A percentile compares a stretch with the other conserved stretches of the same genome.
Evolutionary conservation across 192 early-diverging fungal species (phyloP).

Genomic region (Backusella luteola): DNA sequence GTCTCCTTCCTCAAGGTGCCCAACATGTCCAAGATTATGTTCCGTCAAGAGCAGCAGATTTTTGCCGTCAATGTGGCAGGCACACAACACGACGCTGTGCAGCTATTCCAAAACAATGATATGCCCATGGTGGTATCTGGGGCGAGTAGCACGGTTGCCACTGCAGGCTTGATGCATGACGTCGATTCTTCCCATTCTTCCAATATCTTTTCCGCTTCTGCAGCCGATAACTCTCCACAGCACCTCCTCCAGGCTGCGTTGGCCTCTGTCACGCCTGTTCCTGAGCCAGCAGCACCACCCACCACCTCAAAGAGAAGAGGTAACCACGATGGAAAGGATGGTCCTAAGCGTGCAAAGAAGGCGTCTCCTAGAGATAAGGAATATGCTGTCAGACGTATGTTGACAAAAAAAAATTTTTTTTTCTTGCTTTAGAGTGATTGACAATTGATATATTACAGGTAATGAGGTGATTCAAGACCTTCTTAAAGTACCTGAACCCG

Average conservation of each 20-base stretch:
- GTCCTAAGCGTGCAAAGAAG: constrained; percentile 22
- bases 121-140: not conserved
- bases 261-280: constrained; percentile 5
- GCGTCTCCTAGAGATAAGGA: constrained; percentile 26
- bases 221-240: constrained; percentile 8
- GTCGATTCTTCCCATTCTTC: constrained; percentile 9
- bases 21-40: constrained; percentile 33
- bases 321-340: not conserved
- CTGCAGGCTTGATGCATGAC: constrained; percentile 8
- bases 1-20: constrained; percentile 35
- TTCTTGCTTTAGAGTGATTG: too few species aligned
- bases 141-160: not conserved
- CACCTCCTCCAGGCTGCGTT: constrained; percentile 19
- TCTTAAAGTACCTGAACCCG: constrained; percentile 22
- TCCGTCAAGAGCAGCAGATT: constrained; percentile 33
- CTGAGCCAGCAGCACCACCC: not conserved
- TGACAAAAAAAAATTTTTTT: not conserved
- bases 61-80: constrained; percentile 37
- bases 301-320: not conserved
- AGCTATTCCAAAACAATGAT: constrained; percentile 17
- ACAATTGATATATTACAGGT: constrained; percentile 1
- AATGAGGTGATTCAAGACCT: constrained; percentile 31
- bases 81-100: constrained; percentile 23
- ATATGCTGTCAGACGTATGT: constrained; percentile 32
- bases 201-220: constrained; percentile 5